Evolutionary conservation across 768 basidiomycete genomes (phyloP), one percentile per base, ranked within the genome.

Genomic region (Cystobasidiopsis lactophilus): DNA sequence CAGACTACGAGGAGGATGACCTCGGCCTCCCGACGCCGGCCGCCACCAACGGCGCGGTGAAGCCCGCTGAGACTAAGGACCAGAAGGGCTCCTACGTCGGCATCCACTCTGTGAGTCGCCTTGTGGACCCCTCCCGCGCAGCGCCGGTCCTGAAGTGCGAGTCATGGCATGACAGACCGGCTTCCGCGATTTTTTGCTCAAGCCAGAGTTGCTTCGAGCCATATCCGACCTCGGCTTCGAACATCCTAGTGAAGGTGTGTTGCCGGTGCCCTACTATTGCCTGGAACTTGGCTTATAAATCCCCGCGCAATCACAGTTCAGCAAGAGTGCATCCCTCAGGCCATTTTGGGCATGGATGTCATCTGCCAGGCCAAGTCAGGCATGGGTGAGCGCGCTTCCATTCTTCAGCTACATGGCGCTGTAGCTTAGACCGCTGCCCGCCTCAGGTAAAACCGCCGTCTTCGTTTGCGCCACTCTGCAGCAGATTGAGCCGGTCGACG

Each of bases 201-300:
- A 96, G 71, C 85, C 93, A 37, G 93, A 96, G 66, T 69, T 98
- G 56, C 75, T 96, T 62, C 81, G 93, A 54, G 89, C 93, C 47
- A 98, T 98, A 67, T 88, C 85, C 69, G 93, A 98, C 64, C 73
- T 98, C n/a, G 93, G 93, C 67, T 98, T 98, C 64, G 93, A 98
- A 69, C 93, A 98, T 70, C 93, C 93, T 51, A 96, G 91, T 48
- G 93, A 98, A 76, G 93, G 93, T 93, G 60, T 52, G 71, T 63
- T 9, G 13, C 40, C 24, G 16, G 47, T 3, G 5, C 4, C 16
- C 23, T 51, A 13, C 30, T 9, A 40, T 24, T 13, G n/a, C 5
- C 24, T 7, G 31, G n/a, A 45, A 21, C 23, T 46, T 51, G 38
- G 18, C 10, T 26, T 9, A 23, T 49, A 7, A 16, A 18, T 50